phyloP scores from a whole-genome alignment of 257 asterid genomes.

The Scutellaria baicalensis region DNA sequence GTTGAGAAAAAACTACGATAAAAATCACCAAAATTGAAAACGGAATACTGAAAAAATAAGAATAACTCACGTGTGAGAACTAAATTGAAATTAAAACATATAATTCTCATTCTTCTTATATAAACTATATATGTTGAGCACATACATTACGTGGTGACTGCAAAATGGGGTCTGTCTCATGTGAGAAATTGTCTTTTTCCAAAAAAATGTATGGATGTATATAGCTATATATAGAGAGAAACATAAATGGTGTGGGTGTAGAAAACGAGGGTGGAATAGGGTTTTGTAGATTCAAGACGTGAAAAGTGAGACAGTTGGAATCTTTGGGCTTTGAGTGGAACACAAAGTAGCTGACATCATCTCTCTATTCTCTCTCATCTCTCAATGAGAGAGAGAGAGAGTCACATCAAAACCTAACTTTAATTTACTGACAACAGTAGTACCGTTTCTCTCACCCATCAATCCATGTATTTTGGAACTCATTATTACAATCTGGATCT shows the following conservation, averaged over 20 bases:
- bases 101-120: no score
- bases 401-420: slow-evolving; percentile 27
- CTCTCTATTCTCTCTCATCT: slow-evolving; percentile 12
- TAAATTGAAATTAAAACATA: no score
- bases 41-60: no score
- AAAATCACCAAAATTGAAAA: no score
- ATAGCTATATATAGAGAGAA: background rate
- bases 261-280: slow-evolving; percentile 7
- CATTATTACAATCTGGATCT: background rate
- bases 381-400: no score
- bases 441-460: slow-evolving; percentile 2
- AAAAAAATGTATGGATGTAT: background rate
- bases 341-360: slow-evolving; percentile 14
- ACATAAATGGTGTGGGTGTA: slow-evolving; percentile 9
- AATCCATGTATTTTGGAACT: slow-evolving; percentile 18
- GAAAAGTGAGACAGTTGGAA: slow-evolving; percentile 36
- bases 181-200: no score
- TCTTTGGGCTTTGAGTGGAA: slow-evolving; percentile 25
- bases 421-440: background rate
- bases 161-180: no score
- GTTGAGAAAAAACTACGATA: no score
- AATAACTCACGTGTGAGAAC: no score
- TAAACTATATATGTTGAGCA: no score
- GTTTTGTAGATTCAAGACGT: slow-evolving; percentile 10
- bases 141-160: no score